Percentiles rank a stretch among this genome's conserved stretches.
Conservation (phyloP, 768 basidiomycete species). For the Naganishia randhawae region DNA sequence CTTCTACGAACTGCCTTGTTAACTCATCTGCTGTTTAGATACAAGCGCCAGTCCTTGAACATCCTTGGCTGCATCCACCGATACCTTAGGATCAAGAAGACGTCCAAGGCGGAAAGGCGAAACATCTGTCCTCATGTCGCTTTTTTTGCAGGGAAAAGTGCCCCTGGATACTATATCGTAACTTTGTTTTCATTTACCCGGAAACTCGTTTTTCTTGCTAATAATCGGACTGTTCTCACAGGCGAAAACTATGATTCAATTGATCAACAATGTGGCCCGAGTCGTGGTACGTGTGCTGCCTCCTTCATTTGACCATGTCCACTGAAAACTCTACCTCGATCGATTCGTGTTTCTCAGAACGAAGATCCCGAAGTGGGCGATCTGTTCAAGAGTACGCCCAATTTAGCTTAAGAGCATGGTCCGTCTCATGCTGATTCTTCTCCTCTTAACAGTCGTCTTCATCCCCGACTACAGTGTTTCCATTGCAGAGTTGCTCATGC, state of each 20-base stretch:
- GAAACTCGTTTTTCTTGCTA: constrained; percentile 55
- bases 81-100: constrained; percentile 73
- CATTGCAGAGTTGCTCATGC: constrained; percentile 51
- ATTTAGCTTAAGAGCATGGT: background rate
- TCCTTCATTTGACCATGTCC: no score
- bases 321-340: no score
- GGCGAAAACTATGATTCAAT: constrained; percentile 87
- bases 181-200: constrained; percentile 55
- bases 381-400: constrained; percentile 58
- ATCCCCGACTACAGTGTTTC: constrained; percentile 77
- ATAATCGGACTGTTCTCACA: background rate
- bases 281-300: constrained; percentile 54
- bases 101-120: constrained; percentile 73
- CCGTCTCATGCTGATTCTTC: background rate
- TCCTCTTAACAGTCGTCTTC: constrained; percentile 64
- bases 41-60: constrained; percentile 86
- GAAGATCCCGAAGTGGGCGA: constrained; percentile 77
- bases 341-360: constrained; percentile 54
- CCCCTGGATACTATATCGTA: constrained; percentile 66
- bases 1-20: background rate
- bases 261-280: constrained; percentile 85
- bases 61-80: constrained; percentile 66
- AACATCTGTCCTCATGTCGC: constrained; percentile 73
- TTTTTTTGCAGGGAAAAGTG: constrained; percentile 98
- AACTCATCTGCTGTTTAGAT: constrained; percentile 32